Evolutionary conservation across 1,284 basidiomycete species (phyloP).

Genomic region (Melampsora larici-populina): DNA sequence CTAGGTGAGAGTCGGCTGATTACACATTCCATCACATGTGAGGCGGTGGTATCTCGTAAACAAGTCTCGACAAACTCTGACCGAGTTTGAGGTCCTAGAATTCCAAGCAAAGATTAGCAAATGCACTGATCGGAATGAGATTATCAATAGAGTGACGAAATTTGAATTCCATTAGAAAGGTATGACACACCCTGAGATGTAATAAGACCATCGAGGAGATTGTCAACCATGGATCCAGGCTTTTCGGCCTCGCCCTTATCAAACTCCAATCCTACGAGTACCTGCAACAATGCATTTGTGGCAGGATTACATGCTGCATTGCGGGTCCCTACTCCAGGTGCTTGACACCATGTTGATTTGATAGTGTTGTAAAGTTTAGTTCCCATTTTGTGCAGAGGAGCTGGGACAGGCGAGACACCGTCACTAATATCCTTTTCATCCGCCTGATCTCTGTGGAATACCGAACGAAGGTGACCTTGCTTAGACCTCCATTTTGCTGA

Average conservation of each 20-base stretch:
- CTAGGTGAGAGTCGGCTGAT: slow-evolving; percentile 63
- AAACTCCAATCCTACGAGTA: slow-evolving; percentile 73
- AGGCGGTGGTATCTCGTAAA: slow-evolving; percentile 76
- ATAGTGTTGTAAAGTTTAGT: slow-evolving; percentile 61
- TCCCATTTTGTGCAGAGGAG: slow-evolving; percentile 61
- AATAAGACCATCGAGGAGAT: slow-evolving; percentile 73
- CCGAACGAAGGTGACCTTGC: slow-evolving; percentile 69
- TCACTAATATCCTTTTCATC: neutral
- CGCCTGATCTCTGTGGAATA: slow-evolving; percentile 57
- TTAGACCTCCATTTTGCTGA: slow-evolving; percentile 70
- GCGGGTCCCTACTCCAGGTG: slow-evolving; percentile 10
- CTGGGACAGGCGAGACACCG: slow-evolving; percentile 48
- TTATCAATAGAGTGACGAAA: neutral
- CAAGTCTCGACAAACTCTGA: slow-evolving; percentile 76
- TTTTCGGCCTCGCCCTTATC: slow-evolving; percentile 63
- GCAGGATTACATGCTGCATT: slow-evolving; percentile 19
- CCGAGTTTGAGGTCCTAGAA: slow-evolving; percentile 47
- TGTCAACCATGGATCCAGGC: slow-evolving; percentile 73
- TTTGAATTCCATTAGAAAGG: neutral
- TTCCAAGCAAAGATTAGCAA: slow-evolving; percentile 4
- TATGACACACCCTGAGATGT: slow-evolving; percentile 62
- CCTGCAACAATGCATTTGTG: slow-evolving; percentile 52
- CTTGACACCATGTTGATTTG: slow-evolving; percentile 12
- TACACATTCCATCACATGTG: slow-evolving; percentile 77
- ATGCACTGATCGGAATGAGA: slow-evolving; percentile 2